Percentiles rank a stretch among this genome's conserved stretches.
phyloP scores from a whole-genome alignment of 805 yeast genomes.

The Ogataea trehalophila region DNA sequence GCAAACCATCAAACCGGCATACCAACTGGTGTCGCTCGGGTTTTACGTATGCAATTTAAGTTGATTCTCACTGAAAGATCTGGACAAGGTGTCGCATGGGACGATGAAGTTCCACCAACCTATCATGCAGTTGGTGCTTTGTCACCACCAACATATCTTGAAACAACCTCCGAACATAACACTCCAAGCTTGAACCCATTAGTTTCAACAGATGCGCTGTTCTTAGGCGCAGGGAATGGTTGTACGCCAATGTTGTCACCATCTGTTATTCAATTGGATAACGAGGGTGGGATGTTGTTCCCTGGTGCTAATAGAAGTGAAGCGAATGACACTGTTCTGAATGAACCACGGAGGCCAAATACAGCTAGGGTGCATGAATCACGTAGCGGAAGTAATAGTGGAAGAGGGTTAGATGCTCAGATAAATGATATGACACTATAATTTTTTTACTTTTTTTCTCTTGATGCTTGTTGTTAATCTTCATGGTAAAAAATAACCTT shows the following conservation, averaged over 20 bases:
- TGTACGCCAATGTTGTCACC: constrained; percentile 15
- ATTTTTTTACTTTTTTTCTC: no score
- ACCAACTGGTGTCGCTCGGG: constrained; percentile 94
- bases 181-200: no score
- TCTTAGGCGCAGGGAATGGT: neutral
- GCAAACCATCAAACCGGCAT: constrained; percentile 45
- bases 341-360: constrained; percentile 12
- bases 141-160: constrained; percentile 79
- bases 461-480: no score
- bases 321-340: constrained; percentile 10
- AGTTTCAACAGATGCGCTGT: no score
- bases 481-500: no score
- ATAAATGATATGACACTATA: no score
- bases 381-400: no score
- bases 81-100: constrained; percentile 97
- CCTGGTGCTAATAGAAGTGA: neutral
- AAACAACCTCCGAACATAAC: constrained; percentile 17
- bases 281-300: neutral
- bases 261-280: constrained; percentile 21
- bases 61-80: constrained; percentile 81
- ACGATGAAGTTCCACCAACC: constrained; percentile 97
- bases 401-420: no score
- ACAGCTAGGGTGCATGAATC: constrained; percentile 5
- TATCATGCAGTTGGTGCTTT: constrained; percentile 79
- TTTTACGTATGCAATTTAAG: constrained; percentile 90